Evolutionary conservation across 169 alveolate genomes (phyloP).

Genomic region (Eimeria zaria): DNA sequence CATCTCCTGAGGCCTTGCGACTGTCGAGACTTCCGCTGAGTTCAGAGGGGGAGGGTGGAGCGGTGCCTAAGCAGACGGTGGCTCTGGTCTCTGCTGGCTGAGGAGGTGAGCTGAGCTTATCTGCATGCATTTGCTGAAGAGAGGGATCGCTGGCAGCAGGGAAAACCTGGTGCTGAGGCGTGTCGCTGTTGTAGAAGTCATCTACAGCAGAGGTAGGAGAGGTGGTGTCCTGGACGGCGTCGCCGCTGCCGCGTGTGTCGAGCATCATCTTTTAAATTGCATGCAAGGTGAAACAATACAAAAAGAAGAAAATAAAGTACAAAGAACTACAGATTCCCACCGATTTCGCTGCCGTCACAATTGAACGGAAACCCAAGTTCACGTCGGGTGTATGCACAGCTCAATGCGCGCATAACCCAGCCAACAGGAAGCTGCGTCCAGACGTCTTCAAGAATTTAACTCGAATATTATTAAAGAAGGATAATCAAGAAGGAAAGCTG

Average conservation of each 20-base stretch:
- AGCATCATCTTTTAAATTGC: slow-evolving; percentile 29
- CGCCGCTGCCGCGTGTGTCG: not conserved
- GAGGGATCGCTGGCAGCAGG: not conserved
- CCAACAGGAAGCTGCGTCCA: not conserved
- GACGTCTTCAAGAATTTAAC: not conserved
- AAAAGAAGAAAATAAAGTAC: not conserved
- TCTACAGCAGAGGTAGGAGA: not conserved
- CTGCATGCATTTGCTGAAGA: not conserved
- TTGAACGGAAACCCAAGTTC: not conserved
- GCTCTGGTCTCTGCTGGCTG: slow-evolving; percentile 1
- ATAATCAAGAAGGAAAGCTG: not conserved
- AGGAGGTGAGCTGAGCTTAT: not conserved
- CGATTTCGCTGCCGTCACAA: not conserved
- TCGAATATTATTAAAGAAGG: not conserved
- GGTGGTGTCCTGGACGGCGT: not conserved
- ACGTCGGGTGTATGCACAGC: slow-evolving; percentile 20
- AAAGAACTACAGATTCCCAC: not conserved
- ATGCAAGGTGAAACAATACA: not conserved
- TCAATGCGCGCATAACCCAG: not conserved
- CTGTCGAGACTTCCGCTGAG: slow-evolving; percentile 32
- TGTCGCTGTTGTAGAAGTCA: slow-evolving; percentile 53
- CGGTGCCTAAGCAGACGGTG: slow-evolving; percentile 11
- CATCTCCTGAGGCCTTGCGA: slow-evolving; percentile 14
- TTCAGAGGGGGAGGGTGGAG: not conserved
- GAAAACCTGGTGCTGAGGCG: slow-evolving; percentile 2